Conservation (phyloP, 306 rosid species). For the Trifolium fragiferum region DNA sequence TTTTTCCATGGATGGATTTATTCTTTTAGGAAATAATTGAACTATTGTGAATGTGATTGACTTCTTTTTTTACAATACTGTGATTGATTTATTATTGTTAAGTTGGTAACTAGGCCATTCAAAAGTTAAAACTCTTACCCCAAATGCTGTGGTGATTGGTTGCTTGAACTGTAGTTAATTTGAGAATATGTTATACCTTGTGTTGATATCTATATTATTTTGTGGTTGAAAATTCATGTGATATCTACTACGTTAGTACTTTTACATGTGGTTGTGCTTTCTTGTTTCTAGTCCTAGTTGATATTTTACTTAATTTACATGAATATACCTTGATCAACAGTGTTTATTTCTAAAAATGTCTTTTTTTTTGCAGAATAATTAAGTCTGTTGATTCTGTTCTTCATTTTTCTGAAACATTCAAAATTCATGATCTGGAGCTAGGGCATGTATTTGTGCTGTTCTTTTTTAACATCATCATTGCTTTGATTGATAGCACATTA, state of each 20-base stretch:
- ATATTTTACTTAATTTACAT: slow-evolving; percentile 15
- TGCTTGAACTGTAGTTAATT: not conserved
- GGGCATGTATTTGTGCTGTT: slow-evolving; percentile 71
- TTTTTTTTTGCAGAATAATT: slow-evolving; percentile 60
- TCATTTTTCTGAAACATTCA: slow-evolving; percentile 61
- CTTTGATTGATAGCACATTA: slow-evolving; percentile 63
- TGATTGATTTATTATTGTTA: slow-evolving; percentile 4
- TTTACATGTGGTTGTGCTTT: not conserved
- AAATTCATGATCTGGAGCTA: slow-evolving; percentile 53
- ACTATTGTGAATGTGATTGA: not conserved
- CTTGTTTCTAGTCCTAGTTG: slow-evolving; percentile 5
- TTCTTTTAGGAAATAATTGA: not conserved
- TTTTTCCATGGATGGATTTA: not conserved
- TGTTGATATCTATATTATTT: not conserved
- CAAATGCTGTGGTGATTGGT: not conserved
- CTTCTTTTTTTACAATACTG: too few relatives aligned
- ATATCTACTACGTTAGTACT: not conserved
- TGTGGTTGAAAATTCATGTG: slow-evolving; percentile 5
- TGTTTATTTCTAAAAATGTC: slow-evolving; percentile 23
- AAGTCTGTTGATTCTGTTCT: slow-evolving; percentile 59
- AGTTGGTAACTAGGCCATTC: slow-evolving; percentile 2
- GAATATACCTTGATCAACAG: slow-evolving; percentile 1
- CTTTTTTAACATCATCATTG: slow-evolving; percentile 49
- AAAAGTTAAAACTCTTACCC: not conserved
- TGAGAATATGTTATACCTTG: not conserved